Conservation (phyloP, 176 grass and related monocot genomes). For the Sorghum bicolor region DNA sequence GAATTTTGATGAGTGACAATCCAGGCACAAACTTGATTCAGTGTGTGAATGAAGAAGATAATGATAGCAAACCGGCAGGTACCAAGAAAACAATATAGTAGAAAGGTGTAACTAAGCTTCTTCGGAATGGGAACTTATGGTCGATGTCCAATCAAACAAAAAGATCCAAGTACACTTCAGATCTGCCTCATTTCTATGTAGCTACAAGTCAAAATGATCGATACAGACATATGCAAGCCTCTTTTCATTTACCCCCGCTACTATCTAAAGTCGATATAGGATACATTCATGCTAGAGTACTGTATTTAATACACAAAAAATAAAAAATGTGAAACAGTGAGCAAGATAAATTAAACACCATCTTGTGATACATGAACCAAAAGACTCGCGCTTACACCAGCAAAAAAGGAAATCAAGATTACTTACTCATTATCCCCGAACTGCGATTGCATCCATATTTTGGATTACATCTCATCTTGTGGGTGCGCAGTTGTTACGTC, state of each 20-base stretch:
- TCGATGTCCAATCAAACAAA: not conserved
- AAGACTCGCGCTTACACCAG: conserved; percentile 40
- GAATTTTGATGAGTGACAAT: not conserved
- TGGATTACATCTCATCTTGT: not conserved
- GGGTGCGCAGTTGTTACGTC: not conserved
- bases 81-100: not conserved
- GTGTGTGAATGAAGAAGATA: not conserved
- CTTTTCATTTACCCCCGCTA: conserved; percentile 38
- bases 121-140: not conserved
- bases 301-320: conserved; percentile 50
- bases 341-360: conserved; percentile 47
- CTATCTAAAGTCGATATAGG: conserved; percentile 20
- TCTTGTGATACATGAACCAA: conserved; percentile 44
- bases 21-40: not conserved
- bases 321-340: conserved; percentile 22
- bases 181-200: conserved; percentile 41
- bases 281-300: conserved; percentile 27
- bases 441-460: conserved; percentile 26
- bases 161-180: conserved; percentile 30
- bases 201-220: conserved; percentile 25
- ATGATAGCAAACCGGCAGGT: not conserved
- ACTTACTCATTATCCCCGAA: conserved; percentile 36
- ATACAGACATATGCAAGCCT: not conserved
- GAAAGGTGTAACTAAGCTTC: not conserved
- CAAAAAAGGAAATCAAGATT: conserved; percentile 40